These are phyloP conservation scores for Leccinellum rugosiceps DNA, from an alignment of 768 basidiomycete genomes.

Conservation along the genomic window DNA sequence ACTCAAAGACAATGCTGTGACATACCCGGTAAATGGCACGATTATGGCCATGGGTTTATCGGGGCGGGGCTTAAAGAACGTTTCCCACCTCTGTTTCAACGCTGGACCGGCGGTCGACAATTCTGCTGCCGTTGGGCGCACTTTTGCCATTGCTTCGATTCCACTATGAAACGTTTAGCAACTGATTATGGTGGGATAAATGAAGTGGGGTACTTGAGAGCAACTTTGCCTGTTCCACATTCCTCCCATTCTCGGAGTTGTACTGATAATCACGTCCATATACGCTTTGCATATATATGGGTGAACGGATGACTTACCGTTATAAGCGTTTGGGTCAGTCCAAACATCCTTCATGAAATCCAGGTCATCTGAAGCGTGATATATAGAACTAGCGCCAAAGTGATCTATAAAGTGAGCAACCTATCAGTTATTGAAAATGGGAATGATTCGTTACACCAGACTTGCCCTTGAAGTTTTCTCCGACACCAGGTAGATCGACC, in stretches of 20 bases:
- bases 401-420: neutral
- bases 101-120: slow-evolving; percentile 43
- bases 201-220: slow-evolving; percentile 45
- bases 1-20: neutral
- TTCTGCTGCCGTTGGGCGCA: slow-evolving; percentile 52
- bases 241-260: slow-evolving; percentile 31
- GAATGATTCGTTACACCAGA: neutral
- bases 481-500: neutral
- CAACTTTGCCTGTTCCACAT: slow-evolving; percentile 46
- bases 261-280: slow-evolving; percentile 15
- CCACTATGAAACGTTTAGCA: slow-evolving; percentile 33
- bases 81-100: slow-evolving; percentile 40
- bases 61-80: neutral
- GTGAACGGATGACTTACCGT: neutral
- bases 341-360: neutral
- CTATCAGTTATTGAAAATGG: neutral
- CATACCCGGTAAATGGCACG: neutral
- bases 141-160: slow-evolving; percentile 50
- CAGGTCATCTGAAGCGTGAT: neutral
- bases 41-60: neutral
- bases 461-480: slow-evolving; percentile 38
- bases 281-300: neutral
- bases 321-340: neutral
- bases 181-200: neutral
- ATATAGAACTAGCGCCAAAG: neutral